Evolutionary conservation across 352 stramenopile species (phyloP).

Genomic region (Pythium biforme): DNA sequence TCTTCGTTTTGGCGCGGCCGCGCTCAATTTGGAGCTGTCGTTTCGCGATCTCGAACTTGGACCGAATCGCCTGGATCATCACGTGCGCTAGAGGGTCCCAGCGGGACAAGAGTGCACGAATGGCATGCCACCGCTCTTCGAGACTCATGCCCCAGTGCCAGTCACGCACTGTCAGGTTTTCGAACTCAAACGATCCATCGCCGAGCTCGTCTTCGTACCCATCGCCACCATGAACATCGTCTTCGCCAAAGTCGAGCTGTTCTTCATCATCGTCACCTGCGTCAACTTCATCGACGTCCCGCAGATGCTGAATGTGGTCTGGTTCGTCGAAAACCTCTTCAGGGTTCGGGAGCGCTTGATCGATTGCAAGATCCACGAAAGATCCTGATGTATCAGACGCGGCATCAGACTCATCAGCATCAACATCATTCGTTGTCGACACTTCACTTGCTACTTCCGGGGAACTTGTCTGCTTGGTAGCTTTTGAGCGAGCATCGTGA

Average conservation of each 20-base stretch:
- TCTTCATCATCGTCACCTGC: slow-evolving; percentile 30
- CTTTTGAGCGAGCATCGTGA: neutral
- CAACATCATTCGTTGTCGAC: neutral
- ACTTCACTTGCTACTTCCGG: neutral
- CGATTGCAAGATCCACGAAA: slow-evolving; percentile 33
- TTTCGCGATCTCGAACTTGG: slow-evolving; percentile 35
- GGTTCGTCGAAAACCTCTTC: slow-evolving; percentile 76
- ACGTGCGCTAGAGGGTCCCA: slow-evolving; percentile 27
- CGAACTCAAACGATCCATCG: neutral
- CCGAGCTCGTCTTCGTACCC: neutral
- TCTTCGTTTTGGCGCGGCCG: slow-evolving; percentile 55
- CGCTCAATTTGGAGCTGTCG: slow-evolving; percentile 59
- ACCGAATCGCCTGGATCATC: slow-evolving; percentile 31
- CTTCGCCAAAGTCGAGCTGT: slow-evolving; percentile 30
- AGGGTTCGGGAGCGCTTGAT: slow-evolving; percentile 26
- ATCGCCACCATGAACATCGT: slow-evolving; percentile 9
- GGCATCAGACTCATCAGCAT: slow-evolving; percentile 6
- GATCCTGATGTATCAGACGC: slow-evolving; percentile 29
- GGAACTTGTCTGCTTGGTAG: neutral
- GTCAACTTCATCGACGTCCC: slow-evolving; percentile 74
- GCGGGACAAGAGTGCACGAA: slow-evolving; percentile 30
- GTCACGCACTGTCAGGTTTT: slow-evolving; percentile 21
- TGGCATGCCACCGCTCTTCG: slow-evolving; percentile 50
- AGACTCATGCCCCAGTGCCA: slow-evolving; percentile 82
- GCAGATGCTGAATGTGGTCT: slow-evolving; percentile 80